Base-by-base conservation (phyloP, 768 basidiomycete species). In the Leccinum imitatum region DNA sequence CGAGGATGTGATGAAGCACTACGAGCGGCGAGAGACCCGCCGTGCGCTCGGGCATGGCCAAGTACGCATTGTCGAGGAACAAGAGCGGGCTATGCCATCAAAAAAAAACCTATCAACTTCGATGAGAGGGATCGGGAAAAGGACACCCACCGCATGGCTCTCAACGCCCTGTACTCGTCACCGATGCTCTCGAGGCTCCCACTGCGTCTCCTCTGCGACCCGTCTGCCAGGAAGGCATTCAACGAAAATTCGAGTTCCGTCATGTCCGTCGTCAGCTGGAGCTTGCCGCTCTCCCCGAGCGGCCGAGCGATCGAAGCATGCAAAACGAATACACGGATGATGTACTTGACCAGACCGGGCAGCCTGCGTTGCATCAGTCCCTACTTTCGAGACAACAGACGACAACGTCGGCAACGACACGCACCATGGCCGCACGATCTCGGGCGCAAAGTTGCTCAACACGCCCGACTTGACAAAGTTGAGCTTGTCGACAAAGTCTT, bases 201-300 rank as follows among this genome's bases (percentile, higher is more conserved):
- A 1, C 85, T 83, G 6, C 87, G 83, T 66, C 86, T 84, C 59
- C 78, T 79, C 62, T 83, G 82, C 2, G 77, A 70, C 53, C 80
- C 79, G 57, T 87, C 85, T 2, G 77, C 78, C 77, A 87, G 79
- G 71, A 98, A 91, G 4, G 90, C 84, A 66, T 87, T 90, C 57
- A 99, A 72, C 0, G 91, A 87, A 71, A 98, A 97, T 76, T 99
- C 97, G 61, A 98, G 81, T 71, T 94, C 91, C 0, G 95, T 91
- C 94, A 98, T 96, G 73, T 99, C 96, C 51, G 87, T 91, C 59
- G 94, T 93, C 63, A 98, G 80, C 75, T 96, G 95, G 25, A 99
- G 83, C 71, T 97, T 98, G 14, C 95, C 95, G 59, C 84, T 83
- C 77, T 99, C 97, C 6, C 94, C 90, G 5, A 98, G 80, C 0